Evolutionary conservation across 495 filamentous ascomycete genomes (phyloP).

Genomic region (Trichoderma virens): DNA sequence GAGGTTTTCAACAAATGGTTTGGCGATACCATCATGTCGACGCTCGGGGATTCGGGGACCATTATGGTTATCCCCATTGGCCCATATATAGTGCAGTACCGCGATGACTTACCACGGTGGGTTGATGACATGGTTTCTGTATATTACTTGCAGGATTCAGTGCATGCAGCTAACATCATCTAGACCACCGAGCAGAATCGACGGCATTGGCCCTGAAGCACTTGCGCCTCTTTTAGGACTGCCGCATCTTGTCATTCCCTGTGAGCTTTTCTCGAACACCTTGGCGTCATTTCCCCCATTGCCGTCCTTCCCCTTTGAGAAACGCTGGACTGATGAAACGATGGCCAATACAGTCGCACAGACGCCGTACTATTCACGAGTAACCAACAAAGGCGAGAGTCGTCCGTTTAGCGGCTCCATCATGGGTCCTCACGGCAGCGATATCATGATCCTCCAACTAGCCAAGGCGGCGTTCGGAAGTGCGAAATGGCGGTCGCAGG

Average conservation of each 20-base stretch:
- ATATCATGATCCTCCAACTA: conserved; percentile 4
- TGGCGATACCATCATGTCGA: conserved; percentile 11
- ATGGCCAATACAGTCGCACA: conserved; percentile 1
- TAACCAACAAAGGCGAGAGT: background rate
- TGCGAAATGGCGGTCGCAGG: conserved; percentile 7
- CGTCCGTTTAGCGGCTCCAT: conserved; percentile 5
- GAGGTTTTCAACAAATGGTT: conserved; percentile 17
- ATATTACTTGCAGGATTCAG: background rate
- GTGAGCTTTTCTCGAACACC: background rate
- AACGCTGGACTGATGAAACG: background rate
- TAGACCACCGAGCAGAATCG: conserved; percentile 2
- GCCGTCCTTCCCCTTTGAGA: background rate
- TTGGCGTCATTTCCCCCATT: background rate
- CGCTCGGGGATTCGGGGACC: conserved; percentile 5
- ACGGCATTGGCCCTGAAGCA: background rate
- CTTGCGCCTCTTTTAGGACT: conserved; percentile 8
- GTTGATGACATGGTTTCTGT: background rate
- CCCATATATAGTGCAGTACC: conserved; percentile 7
- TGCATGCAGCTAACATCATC: background rate
- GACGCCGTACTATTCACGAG: conserved; percentile 2
- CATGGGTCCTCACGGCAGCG: conserved; percentile 4
- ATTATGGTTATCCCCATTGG: conserved; percentile 18
- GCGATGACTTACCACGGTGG: conserved; percentile 14
- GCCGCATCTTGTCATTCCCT: conserved; percentile 10
- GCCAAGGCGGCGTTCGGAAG: conserved; percentile 7